Evolutionary conservation across 2,329 filamentous ascomycete species (phyloP), one percentile per base, ranked within the genome.

Genomic region (Paracamarosporium sp.): DNA sequence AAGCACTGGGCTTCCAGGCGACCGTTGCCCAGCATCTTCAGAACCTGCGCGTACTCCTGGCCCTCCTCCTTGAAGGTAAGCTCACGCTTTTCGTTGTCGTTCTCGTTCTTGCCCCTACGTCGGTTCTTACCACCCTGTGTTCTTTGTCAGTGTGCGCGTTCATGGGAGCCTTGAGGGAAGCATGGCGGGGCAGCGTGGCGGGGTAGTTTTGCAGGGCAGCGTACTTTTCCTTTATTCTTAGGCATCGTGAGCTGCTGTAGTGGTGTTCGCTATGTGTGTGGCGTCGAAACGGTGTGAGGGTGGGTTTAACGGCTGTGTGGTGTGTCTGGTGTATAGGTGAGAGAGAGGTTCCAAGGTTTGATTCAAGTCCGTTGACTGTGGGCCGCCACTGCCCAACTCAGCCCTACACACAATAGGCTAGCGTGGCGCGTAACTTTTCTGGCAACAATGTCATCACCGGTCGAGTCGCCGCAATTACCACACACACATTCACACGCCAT

Each of bases 191-290:
- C 65, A 65, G 57, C 47, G 57, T 61, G 58, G 67, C 56, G 68
- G 69, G 66, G 68, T 58, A 61, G 47, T 61, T 25, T 24, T 53
- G n/a, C 45, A 25, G 24, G 15, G 59, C 43, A n/a, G 68, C 71
- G 77, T 85, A 96, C 93, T 84, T 97, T 97, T 93, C 93, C 93
- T 89, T 97, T 97, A 81, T 97, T 97, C 92, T 97, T 97, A 76
- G 93, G 93, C 93, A 97, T 97, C 62, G 81, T 88, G 80, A 70
- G 65, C 47, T 59, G 50, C 28, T 58, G 53, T 50, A 40, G 35
- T 56, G 55, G 55, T 61, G 30, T 57, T 38, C 50, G 56, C 51
- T 55, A 45, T 51, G 48, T 53, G 55, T 62, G n/a, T 40, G 53
- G 17, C 41, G 24, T 46, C 40, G 55, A 52, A 41, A 50, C 54